Evolutionary conservation across 73 alveolate genomes (phyloP).

Genomic region (Uronychia setigera): DNA sequence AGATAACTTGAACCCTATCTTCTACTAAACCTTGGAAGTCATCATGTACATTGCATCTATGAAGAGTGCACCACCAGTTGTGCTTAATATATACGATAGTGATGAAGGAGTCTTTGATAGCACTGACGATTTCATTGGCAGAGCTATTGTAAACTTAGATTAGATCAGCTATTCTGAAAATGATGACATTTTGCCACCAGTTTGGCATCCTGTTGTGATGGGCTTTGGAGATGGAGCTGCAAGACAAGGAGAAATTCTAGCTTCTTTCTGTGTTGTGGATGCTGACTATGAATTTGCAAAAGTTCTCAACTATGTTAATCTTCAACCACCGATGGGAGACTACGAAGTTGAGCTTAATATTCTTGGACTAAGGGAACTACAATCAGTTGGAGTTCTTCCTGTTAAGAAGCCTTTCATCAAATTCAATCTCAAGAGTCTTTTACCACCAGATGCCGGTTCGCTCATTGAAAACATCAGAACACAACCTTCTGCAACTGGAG

Average conservation of each 20-base stretch:
- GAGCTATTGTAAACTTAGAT: conserved; percentile 32
- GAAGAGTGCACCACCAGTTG: conserved; percentile 68
- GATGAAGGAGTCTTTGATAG: conserved; percentile 41
- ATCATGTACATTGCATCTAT: conserved; percentile 25
- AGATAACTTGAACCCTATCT: conserved; percentile 69
- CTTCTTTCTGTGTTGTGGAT: conserved; percentile 66
- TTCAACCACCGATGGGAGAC: conserved; percentile 64
- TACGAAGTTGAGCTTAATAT: conserved; percentile 74
- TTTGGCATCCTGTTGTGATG: conserved; percentile 74
- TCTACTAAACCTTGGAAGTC: conserved; percentile 61
- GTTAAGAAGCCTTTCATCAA: conserved; percentile 86
- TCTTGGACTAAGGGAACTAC: conserved; percentile 85
- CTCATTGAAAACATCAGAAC: conserved; percentile 74
- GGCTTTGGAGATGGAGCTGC: conserved; percentile 60
- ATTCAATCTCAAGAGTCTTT: conserved; percentile 79
- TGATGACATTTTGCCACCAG: conserved; percentile 62
- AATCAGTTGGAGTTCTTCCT: conserved; percentile 81
- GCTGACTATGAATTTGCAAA: conserved; percentile 43
- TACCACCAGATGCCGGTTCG: conserved; percentile 73
- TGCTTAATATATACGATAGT: conserved; percentile 52
- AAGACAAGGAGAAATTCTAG: conserved; percentile 78
- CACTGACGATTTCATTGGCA: conserved; percentile 62
- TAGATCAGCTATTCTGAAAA: conserved; percentile 30
- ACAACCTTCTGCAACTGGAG: conserved; percentile 83
- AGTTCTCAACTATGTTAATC: conserved; percentile 30